Conservation (phyloP, 2,329 filamentous ascomycete species). For the Aspergillus sp. region DNA sequence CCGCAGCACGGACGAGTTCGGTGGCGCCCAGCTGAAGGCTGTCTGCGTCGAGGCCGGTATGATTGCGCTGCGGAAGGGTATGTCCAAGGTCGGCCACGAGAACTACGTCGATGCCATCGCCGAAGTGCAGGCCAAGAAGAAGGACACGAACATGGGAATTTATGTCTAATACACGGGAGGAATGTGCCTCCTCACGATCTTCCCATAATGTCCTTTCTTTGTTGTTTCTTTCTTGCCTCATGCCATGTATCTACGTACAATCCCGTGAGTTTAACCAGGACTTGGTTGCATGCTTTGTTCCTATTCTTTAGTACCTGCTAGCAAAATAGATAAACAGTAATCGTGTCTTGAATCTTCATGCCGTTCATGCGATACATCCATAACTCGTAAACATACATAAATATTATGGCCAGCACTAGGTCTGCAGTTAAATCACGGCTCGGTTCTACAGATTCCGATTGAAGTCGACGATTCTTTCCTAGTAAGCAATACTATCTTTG, state of each 20-base stretch:
- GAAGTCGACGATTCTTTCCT: too few relatives aligned
- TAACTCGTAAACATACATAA: too few relatives aligned
- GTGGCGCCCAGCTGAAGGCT: conserved; percentile 94
- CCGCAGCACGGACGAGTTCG: conserved; percentile 96
- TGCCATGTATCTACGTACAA: conserved; percentile 10
- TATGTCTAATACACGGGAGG: conserved; percentile 32
- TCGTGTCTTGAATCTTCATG: not conserved
- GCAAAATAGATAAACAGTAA: conserved; percentile 3
- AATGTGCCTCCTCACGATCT: not conserved
- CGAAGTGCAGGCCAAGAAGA: conserved; percentile 87
- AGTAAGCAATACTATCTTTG: too few relatives aligned
- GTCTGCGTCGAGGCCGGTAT: conserved; percentile 99
- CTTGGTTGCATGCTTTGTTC: not conserved
- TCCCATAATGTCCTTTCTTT: not conserved
- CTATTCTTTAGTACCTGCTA: not conserved
- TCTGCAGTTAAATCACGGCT: too few relatives aligned
- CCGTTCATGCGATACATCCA: not conserved
- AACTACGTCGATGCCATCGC: conserved; percentile 98
- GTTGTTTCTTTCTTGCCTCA: not conserved
- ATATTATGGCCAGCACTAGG: too few relatives aligned
- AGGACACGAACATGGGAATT: conserved; percentile 61
- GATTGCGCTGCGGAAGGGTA: conserved; percentile 92
- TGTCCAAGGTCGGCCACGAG: conserved; percentile 96
- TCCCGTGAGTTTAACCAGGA: conserved; percentile 1
- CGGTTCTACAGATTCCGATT: too few relatives aligned